Evolutionary conservation across 495 filamentous ascomycete species (phyloP).

Genomic region (Thozetella sp.): DNA sequence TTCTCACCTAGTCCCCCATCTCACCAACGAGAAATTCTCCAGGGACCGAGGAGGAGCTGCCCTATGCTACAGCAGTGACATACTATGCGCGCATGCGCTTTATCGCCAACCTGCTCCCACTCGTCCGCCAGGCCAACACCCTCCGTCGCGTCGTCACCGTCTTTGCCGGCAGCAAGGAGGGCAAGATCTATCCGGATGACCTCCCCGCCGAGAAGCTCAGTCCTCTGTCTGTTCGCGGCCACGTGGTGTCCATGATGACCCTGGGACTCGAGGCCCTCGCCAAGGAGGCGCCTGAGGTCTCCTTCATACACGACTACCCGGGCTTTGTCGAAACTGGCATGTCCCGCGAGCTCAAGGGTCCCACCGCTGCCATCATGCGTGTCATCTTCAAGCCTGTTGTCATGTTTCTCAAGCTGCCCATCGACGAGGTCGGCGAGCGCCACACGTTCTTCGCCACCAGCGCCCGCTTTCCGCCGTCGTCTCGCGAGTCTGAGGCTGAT

Average conservation of each 20-base stretch:
- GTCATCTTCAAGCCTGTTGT: not conserved
- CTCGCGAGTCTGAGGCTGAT: not conserved
- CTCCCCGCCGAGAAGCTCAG: slow-evolving; percentile 28
- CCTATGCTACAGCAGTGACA: slow-evolving; percentile 39
- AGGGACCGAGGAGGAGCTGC: not conserved
- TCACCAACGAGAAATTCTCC: too few species aligned
- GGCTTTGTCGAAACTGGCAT: not conserved
- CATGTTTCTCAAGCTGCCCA: slow-evolving; percentile 4
- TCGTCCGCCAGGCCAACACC: slow-evolving; percentile 31
- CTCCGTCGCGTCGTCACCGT: slow-evolving; percentile 57
- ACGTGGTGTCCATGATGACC: slow-evolving; percentile 7
- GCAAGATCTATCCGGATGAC: slow-evolving; percentile 42
- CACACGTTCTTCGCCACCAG: slow-evolving; percentile 51
- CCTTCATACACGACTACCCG: not conserved
- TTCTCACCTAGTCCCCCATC: not conserved
- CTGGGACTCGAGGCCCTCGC: slow-evolving; percentile 27
- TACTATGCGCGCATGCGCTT: slow-evolving; percentile 66
- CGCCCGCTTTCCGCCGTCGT: slow-evolving; percentile 35
- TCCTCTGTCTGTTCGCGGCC: not conserved
- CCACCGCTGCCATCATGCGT: not conserved
- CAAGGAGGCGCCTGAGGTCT: slow-evolving; percentile 6
- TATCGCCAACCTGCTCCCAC: slow-evolving; percentile 56
- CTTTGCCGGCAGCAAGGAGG: slow-evolving; percentile 47
- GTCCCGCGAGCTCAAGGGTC: slow-evolving; percentile 1
- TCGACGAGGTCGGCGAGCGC: slow-evolving; percentile 46